Conservation (phyloP, 805 yeast genomes). For the Kodamaea kakaduensis region DNA sequence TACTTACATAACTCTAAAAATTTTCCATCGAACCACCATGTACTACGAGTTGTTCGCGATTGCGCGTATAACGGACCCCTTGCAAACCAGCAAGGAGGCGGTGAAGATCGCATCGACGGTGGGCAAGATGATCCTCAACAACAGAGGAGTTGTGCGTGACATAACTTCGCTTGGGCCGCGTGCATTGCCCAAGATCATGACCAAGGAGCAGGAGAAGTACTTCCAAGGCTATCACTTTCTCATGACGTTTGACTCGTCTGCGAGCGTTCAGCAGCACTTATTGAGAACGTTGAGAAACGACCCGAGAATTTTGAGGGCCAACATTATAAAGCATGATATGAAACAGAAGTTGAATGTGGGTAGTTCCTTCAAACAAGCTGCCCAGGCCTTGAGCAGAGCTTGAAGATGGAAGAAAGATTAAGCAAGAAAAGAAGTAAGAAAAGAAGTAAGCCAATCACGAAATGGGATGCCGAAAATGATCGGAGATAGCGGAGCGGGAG, state of each 20-base stretch:
- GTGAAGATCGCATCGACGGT: constrained; percentile 52
- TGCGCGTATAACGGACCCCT: constrained; percentile 70
- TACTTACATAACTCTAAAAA: constrained; percentile 1
- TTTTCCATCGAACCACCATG: constrained; percentile 41
- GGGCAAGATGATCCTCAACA: constrained; percentile 76
- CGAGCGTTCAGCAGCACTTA: constrained; percentile 83
- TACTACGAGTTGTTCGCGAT: constrained; percentile 87
- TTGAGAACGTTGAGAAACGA: constrained; percentile 76
- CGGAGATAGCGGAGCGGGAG: no score
- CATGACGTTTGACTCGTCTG: constrained; percentile 81
- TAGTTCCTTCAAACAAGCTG: constrained; percentile 35
- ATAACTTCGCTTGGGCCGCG: constrained; percentile 75
- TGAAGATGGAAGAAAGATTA: no score
- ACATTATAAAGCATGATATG: constrained; percentile 61
- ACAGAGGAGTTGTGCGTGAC: constrained; percentile 91
- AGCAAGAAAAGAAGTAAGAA: no score
- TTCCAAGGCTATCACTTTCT: constrained; percentile 87
- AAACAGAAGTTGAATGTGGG: constrained; percentile 51
- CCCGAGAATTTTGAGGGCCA: constrained; percentile 84
- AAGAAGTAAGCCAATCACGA: no score
- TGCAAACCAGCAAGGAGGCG: constrained; percentile 38
- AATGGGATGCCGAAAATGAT: no score
- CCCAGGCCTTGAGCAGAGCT: constrained; percentile 8
- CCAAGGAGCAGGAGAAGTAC: constrained; percentile 83
- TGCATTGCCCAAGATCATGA: constrained; percentile 74